Percentiles rank a stretch among this genome's conserved stretches.
Evolutionary conservation across 139 green algal species (phyloP).

Genomic region (Dunaliella primolecta): DNA sequence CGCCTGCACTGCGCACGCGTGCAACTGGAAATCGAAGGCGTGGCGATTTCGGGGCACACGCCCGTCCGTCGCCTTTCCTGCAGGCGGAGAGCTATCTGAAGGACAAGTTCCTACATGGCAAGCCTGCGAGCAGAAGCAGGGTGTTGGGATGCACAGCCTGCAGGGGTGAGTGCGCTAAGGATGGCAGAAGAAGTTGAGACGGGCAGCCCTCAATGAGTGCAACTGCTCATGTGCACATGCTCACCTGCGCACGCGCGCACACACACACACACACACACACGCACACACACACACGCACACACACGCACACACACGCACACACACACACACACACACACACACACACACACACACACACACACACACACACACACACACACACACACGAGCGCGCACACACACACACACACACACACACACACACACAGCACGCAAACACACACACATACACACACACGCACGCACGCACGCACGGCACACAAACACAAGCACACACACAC

Average conservation of each 20-base stretch:
- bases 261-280: not conserved
- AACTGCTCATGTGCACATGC: not conserved
- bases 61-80: no score
- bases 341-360: no score
- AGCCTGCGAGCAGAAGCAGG: slow-evolving; percentile 1
- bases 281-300: not conserved
- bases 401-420: not conserved
- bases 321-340: not conserved
- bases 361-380: not conserved
- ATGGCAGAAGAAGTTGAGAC: no score
- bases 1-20: no score
- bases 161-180: no score
- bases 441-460: not conserved
- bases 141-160: no score
- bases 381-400: no score
- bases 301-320: no score
- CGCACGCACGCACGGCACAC: not conserved
- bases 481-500: not conserved
- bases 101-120: slow-evolving; percentile 22
- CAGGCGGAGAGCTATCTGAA: slow-evolving; percentile 30
- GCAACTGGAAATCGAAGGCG: no score
- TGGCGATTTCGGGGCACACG: no score
- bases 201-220: no score
- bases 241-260: not conserved
- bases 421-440: no score